Evolutionary conservation across 2,329 filamentous ascomycete species (phyloP), one percentile per base, ranked within the genome.

Genomic region (Colletotrichum scovillei): DNA sequence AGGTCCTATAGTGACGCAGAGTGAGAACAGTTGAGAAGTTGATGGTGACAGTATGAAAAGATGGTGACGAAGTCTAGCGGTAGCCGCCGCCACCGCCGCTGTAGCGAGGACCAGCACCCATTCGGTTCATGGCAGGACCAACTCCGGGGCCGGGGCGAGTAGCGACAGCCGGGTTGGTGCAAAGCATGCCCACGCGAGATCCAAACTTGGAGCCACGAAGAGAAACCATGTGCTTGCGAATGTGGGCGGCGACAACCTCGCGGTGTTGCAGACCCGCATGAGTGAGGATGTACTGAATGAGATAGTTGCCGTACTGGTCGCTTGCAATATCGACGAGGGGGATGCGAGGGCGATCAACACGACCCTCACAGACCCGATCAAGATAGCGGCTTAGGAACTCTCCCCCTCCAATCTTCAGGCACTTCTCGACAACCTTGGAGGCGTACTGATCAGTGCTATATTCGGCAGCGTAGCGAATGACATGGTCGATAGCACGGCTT

Each of bases 361-460:
- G 94, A 72, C 95, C 95, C 82, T 98, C 96, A 81, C 95, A 98
- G 74, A 99, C 95, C 74, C 95, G 93, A 81, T 97, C 93, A 73
- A 99, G 91, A 80, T 98, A 99, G 74, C 95, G 94, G 74, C 95
- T 90, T 56, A 99, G 89, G 80, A 99, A 99, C 59, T 98, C 96
- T 30, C 89, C 85, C 32, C 95, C 94, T 57, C 96, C 95, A 84
- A 99, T 97, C 87, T 99, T 99, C 77, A 99, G 91, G 79, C 97
- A 99, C 85, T 99, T 99, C 85, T 99, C 96, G 74, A 99, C 96
- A 57, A 99, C 97, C 84, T 99, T 99, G 73, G 97, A 99, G 56
- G 97, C 97, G 81, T 98, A 99, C 80, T 99, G 97, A 78, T 99
- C 97, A 90, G 97, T 98, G 84, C 96, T 98, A 85, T 98, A 99